Evolutionary conservation across 345 rosid species (phyloP).

Genomic region (Camelina hispida): DNA sequence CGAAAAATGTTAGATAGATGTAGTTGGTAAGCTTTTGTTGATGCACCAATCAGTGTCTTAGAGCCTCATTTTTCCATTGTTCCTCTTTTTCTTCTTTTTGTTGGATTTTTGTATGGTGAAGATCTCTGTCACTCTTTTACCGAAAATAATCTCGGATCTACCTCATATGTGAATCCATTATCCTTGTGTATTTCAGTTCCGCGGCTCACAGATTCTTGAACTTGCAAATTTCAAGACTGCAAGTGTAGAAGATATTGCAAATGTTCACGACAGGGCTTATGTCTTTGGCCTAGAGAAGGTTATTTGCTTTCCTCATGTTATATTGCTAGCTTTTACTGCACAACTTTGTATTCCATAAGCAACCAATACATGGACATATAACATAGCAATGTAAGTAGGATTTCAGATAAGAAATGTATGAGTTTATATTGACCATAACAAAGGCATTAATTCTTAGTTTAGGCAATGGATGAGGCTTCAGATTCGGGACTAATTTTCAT

Average conservation of each 20-base stretch:
- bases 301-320: constrained; percentile 15
- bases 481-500: constrained; percentile 72
- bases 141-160: not conserved
- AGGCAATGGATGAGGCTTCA: constrained; percentile 89
- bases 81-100: not conserved
- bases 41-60: not conserved
- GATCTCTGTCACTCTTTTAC: constrained; percentile 8
- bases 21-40: not conserved
- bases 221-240: constrained; percentile 75
- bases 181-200: constrained; percentile 57
- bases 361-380: constrained; percentile 1
- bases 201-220: constrained; percentile 70
- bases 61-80: not conserved
- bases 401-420: not conserved
- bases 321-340: not conserved
- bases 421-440: constrained; percentile 22
- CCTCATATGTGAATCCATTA: not conserved
- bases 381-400: not conserved
- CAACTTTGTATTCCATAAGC: not conserved
- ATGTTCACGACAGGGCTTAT: constrained; percentile 79
- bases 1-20: too few relatives aligned
- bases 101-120: not conserved
- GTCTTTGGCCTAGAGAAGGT: constrained; percentile 90
- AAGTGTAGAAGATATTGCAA: constrained; percentile 73
- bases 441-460: constrained; percentile 17